A percentile compares a stretch with the other conserved stretches of the same genome.
These are phyloP conservation scores for Nothopassalora personata DNA, from an alignment of 2,329 filamentous ascomycete genomes.

Conservation along the genomic window DNA sequence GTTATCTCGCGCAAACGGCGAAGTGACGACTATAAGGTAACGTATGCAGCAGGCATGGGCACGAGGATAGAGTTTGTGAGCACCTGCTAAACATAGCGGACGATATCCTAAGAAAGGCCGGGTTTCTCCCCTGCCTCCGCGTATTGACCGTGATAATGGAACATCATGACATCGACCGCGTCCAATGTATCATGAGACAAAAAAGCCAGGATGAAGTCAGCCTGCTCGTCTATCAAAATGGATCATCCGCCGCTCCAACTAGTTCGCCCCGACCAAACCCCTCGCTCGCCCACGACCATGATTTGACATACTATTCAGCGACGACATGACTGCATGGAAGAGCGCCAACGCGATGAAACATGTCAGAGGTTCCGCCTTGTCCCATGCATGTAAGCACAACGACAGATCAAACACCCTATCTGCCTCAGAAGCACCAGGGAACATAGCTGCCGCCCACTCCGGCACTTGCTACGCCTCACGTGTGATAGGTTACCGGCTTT, in stretches of 20 bases:
- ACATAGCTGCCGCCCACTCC: not conserved
- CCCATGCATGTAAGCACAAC: not conserved
- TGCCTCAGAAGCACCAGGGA: not conserved
- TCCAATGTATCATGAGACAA: conserved; percentile 15
- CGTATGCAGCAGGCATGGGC: not conserved
- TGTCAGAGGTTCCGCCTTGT: not conserved
- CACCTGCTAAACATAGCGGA: conserved; percentile 2
- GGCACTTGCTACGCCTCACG: not conserved
- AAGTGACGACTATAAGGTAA: conserved; percentile 2
- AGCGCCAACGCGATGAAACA: not conserved
- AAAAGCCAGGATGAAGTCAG: not conserved
- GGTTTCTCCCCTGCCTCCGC: conserved; percentile 1
- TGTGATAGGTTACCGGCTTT: not conserved
- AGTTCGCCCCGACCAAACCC: not conserved
- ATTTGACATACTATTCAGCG: not conserved
- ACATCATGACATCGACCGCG: conserved; percentile 1
- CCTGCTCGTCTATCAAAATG: not conserved
- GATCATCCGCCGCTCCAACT: not conserved
- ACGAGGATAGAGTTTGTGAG: conserved; percentile 7
- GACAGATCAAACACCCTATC: not conserved
- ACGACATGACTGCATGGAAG: not conserved
- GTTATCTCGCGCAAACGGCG: not conserved
- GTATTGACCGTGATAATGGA: conserved; percentile 7
- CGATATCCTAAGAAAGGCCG: not conserved
- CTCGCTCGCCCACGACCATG: not conserved